Conservation (phyloP, 2,329 filamentous ascomycete genomes). For the Penicillium sp. region DNA sequence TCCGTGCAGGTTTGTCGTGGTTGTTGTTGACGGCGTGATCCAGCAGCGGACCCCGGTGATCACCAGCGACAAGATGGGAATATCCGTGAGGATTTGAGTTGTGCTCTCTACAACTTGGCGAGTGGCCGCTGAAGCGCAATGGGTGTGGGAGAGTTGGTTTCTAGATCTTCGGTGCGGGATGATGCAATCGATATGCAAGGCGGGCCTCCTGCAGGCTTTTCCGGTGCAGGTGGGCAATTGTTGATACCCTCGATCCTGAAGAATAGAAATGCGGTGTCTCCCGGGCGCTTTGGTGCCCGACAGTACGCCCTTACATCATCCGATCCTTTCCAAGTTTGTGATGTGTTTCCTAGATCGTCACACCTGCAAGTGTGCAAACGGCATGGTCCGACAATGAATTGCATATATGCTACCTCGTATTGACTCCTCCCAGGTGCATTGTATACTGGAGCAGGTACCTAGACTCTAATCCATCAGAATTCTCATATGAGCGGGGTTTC, state of each 20-base stretch:
- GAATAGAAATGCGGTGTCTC: constrained; percentile 1
- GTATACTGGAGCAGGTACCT: neutral
- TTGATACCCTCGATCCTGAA: constrained; percentile 1
- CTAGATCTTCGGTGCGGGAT: constrained; percentile 11
- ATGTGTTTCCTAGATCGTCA: neutral
- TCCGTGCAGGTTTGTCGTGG: constrained; percentile 10
- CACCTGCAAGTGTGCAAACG: neutral
- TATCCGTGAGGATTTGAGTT: neutral
- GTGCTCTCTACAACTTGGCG: neutral
- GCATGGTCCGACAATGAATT: neutral
- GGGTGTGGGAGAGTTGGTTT: neutral
- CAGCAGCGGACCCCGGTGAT: constrained; percentile 4
- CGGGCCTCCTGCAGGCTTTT: constrained; percentile 19
- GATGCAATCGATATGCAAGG: constrained; percentile 23
- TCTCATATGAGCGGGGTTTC: too few relatives aligned
- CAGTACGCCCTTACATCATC: neutral
- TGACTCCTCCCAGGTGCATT: neutral
- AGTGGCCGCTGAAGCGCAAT: neutral
- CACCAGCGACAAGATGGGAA: neutral
- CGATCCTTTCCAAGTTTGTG: neutral
- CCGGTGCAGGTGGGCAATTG: constrained; percentile 5
- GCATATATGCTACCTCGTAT: neutral
- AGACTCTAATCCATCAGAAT: too few relatives aligned
- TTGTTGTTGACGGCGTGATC: constrained; percentile 8
- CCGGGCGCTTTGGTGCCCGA: constrained; percentile 11